Base-by-base conservation (phyloP, 2,329 filamentous ascomycete species). In the Ceratocystis ficicola region DNA sequence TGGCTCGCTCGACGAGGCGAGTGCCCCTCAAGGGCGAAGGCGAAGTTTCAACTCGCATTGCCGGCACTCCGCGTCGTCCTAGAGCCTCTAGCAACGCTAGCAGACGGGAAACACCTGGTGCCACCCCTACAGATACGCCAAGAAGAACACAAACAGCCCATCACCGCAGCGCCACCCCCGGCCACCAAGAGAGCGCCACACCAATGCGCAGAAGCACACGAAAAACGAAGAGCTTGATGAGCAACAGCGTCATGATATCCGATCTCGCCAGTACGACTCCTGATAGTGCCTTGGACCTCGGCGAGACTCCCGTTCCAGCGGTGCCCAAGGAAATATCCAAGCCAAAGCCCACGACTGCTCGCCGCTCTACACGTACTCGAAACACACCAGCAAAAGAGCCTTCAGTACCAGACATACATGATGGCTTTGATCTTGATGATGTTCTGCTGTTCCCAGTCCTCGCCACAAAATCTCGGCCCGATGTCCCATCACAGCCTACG, bases 11-110 rank as follows among this genome's bases (percentile, higher is more conserved):
- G 12, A 61, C 65, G 3, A 44, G 59, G n/a, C 65, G 62, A 12
- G 65, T 67, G 30, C 65, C 65, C 28, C 55, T 67, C 32, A 67
- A 67, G 22, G 65, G 65, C 30, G 65, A 67, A 30, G 65, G 65
- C 8, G 65, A 67, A n/a, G 25, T 22, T 1, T 48, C 65, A 7
- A 64, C 52, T 28, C 61, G 48, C 22, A 44, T 60, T 15, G 44
- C 62, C 32, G 65, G 62, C 22, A 66, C 65, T n/a, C 65, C 65
- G 28, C 59, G 61, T 5, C 50, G 65, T 17, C 62, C 65, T 10
- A 41, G 62, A 17, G 62, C 59, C 8, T 17, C 50, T 22, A 44
- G 65, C 50, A 25, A 30, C 20, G 30, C 46, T 22, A 20, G 17
- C 48, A 48, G 32, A 44, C 44, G 55, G 28, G 30, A 59, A 32